phyloP scores from a whole-genome alignment of 1,284 basidiomycete species.

The Coniferiporia sulphurascens region DNA sequence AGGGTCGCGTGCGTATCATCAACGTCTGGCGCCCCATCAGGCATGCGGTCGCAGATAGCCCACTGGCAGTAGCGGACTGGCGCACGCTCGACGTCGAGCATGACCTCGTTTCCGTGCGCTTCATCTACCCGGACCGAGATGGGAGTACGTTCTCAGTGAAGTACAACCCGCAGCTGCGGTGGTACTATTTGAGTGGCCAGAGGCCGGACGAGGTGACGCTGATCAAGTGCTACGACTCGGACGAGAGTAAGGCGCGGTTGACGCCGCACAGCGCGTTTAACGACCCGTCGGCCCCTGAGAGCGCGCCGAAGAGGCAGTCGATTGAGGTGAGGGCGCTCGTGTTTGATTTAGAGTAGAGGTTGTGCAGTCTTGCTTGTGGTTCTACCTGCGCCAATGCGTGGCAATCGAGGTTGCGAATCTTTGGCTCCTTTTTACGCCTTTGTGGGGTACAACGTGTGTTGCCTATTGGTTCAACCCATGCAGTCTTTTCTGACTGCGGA shows the following conservation, averaged over 20 bases:
- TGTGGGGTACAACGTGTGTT: not conserved
- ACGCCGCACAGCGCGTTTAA: constrained; percentile 45
- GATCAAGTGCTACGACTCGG: constrained; percentile 34
- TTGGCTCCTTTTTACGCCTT: not conserved
- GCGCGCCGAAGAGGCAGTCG: constrained; percentile 38
- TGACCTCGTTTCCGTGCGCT: constrained; percentile 32
- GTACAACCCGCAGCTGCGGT: constrained; percentile 24
- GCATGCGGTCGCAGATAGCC: constrained; percentile 40
- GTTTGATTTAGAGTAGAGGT: constrained; percentile 26
- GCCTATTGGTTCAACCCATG: no score
- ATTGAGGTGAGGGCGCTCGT: constrained; percentile 40
- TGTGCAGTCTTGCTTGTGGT: not conserved
- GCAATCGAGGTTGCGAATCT: not conserved
- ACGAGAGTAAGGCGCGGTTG: constrained; percentile 34
- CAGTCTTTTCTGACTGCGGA: no score
- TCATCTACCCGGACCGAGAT: constrained; percentile 31
- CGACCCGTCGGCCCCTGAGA: constrained; percentile 34
- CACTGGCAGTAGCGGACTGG: constrained; percentile 45
- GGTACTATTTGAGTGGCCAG: constrained; percentile 31
- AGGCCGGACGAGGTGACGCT: constrained; percentile 27
- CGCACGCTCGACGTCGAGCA: constrained; percentile 32
- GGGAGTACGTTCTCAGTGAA: constrained; percentile 32
- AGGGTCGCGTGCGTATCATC: constrained; percentile 51
- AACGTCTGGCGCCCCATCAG: constrained; percentile 53
- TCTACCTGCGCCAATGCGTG: not conserved